Base-by-base conservation (phyloP, 108 stramenopile genomes). In the Conticribra guillardii region DNA sequence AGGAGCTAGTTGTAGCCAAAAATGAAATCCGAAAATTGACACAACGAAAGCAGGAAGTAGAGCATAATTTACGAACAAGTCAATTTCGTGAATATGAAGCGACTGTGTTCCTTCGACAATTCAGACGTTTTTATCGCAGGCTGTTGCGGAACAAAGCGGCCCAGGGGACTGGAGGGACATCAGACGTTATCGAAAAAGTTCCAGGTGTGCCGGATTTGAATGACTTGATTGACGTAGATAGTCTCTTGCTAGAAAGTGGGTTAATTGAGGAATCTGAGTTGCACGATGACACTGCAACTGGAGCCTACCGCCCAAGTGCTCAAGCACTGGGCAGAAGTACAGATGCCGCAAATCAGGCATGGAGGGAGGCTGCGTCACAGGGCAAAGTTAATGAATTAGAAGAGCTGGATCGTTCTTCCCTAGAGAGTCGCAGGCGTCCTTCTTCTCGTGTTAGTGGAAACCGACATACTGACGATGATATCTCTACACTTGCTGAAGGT, bases 81-180 rank as follows among this genome's bases (percentile, higher is more conserved):
- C 87, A 85, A 54, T 95, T 95, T 66, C 89, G 94, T 26, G 95
- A 96, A 69, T 85, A 87, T 52, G 95, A 96, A 55, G 92, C 95
- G 27, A 87, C 89, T 1, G 76, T 88, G 24, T 96, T 96, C 64
- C 60, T 96, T 26, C 59, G 92, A 49, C 95, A 92, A 59, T 91
- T 92, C 58, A 86, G 92, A 21, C 82, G 86, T 15, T 93, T 93
- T 55, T 94, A 92, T 69, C 73, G 84, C 31, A 61, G 87, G 37
- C 72, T 91, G 28, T 45, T 89, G 55, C 74, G 65, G 51, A 84
- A 87, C 60, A 92, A 85, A 70, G 89, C 89, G 19, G 66, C 82
- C 1, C 89, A 89, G 24, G 94, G 88, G 24, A 82, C 69, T 45
- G 89, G 87, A 14, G 61, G 60, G 24, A 88, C 86, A 15, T 57